Base-by-base conservation (phyloP, 805 yeast genomes). In the Sugiyamaella chiloensis region DNA sequence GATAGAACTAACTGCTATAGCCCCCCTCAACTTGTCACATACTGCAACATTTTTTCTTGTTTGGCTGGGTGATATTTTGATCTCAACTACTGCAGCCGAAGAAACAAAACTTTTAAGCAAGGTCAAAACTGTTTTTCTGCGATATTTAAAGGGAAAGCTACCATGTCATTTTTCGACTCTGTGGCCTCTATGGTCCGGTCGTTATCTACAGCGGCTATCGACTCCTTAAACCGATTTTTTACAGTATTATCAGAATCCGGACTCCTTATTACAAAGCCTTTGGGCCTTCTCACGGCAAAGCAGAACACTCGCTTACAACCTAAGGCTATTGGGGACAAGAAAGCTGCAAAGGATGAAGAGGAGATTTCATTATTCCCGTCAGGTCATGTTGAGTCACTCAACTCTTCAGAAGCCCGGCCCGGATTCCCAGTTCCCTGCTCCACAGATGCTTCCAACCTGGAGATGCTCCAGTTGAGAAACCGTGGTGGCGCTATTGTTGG, bases 391-490 rank as follows among this genome's bases (percentile, higher is more conserved):
- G 29, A 44, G 35, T 17, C 42, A 24, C 32, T 44, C 5, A 34
- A 17, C 31, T 44, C 47, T 31, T 32, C 47, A 2, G 26, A 32
- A 14, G 16, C 44, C 8, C 34, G 40, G 17, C 27, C 36, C 17
- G 53, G 50, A 12, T 27, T 34, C 53, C 59, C 59, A 1, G 52
- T 50, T 19, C 42, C 59, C 12, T 55, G 59, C 39, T 50, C 59
- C 24, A 55, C 57, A n/a, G 56, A 51, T 42, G 36, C 42, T n/a
- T 42, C 51, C 16, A 30, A 20, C 23, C 48, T 53, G 42, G 51
- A 52, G 24, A 37, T 55, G 3, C 30, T 54, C 21, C 57, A 53
- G 43, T 34, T 53, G 16, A 34, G 45, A 19, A 45, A 45, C 36
- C 41, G 24, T 7, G 42, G 43, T 24, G 59, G 59, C 30, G 32